These are phyloP conservation scores for Neopestalotiopsis clavispora DNA, from an alignment of 2,329 filamentous ascomycete species.

Conservation along the genomic window DNA sequence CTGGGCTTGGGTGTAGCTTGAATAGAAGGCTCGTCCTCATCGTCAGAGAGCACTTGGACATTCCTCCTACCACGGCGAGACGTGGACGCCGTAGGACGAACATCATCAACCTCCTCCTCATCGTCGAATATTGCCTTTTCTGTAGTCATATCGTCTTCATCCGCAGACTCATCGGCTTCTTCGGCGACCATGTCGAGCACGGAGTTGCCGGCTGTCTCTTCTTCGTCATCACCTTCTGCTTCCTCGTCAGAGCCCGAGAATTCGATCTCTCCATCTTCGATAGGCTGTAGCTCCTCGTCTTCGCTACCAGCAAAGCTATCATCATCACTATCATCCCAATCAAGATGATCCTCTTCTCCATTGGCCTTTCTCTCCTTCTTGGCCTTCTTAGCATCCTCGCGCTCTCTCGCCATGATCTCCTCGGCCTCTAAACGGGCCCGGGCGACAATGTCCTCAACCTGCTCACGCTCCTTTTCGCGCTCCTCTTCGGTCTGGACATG, in stretches of 20 bases:
- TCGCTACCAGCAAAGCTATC: constrained; percentile 46
- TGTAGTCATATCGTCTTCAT: constrained; percentile 39
- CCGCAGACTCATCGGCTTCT: constrained; percentile 42
- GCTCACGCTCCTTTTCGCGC: constrained; percentile 77
- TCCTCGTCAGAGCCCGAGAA: constrained; percentile 42
- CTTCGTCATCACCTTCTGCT: constrained; percentile 42
- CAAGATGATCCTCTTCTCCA: constrained; percentile 54
- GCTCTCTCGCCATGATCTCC: constrained; percentile 78
- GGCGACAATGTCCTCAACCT: constrained; percentile 87
- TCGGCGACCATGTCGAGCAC: constrained; percentile 42
- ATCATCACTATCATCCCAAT: constrained; percentile 62
- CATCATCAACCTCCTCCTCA: constrained; percentile 45
- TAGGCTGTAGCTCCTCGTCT: constrained; percentile 50
- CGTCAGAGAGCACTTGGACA: constrained; percentile 63
- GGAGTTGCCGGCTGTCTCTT: constrained; percentile 26
- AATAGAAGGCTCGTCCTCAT: constrained; percentile 49
- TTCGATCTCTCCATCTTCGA: constrained; percentile 41
- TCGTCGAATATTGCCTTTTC: constrained; percentile 21
- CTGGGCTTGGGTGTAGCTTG: constrained; percentile 57
- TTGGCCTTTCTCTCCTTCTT: constrained; percentile 47
- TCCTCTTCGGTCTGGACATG: constrained; percentile 86
- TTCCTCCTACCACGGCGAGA: constrained; percentile 57
- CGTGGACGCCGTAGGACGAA: constrained; percentile 42
- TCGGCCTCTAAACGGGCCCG: constrained; percentile 82
- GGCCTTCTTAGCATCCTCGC: constrained; percentile 72